These are phyloP conservation scores for Magnolia kwangsiensis DNA, from an alignment of 164 flowering plant species.

Conservation along the genomic window DNA sequence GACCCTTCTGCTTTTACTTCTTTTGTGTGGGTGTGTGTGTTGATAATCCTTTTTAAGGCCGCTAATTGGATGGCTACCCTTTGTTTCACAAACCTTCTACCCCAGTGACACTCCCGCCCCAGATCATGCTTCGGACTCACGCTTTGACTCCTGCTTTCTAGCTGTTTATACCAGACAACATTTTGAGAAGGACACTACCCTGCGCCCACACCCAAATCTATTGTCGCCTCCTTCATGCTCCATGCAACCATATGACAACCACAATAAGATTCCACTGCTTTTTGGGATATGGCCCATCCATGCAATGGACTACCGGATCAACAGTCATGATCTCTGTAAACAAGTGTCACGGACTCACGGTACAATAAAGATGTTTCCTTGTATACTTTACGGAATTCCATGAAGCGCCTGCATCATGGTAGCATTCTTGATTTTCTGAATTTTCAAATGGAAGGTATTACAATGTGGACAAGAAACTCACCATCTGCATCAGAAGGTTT, in stretches of 20 bases:
- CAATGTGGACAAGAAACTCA: neutral
- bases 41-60: too few relatives aligned
- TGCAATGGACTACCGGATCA: neutral
- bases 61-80: too few relatives aligned
- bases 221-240: neutral
- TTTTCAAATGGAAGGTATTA: neutral
- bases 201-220: neutral
- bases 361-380: neutral
- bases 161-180: neutral
- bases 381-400: neutral
- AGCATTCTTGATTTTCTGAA: too few relatives aligned
- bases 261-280: neutral
- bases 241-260: neutral
- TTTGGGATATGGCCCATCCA: neutral
- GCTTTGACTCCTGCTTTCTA: neutral
- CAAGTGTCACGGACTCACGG: neutral
- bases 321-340: neutral
- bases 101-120: too few relatives aligned
- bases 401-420: neutral
- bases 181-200: neutral
- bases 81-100: too few relatives aligned
- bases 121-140: too few relatives aligned
- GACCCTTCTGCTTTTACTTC: too few relatives aligned
- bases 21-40: too few relatives aligned
- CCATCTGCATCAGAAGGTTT: neutral